A percentile compares a stretch with the other conserved stretches of the same genome.
phyloP scores from a whole-genome alignment of 345 rosid genomes.

The Eucalyptus virginea region DNA sequence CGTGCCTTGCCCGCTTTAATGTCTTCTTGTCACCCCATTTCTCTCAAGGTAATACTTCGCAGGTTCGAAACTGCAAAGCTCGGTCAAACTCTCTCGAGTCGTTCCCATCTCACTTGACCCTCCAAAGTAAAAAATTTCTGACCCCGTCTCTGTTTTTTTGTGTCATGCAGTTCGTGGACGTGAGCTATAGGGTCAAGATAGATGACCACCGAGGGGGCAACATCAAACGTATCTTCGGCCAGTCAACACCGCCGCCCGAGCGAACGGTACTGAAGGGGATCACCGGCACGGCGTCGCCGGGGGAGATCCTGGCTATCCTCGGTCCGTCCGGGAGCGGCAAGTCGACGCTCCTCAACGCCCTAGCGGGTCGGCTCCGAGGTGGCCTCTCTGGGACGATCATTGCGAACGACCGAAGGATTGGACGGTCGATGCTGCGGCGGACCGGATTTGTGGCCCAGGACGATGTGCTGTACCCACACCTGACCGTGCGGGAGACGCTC shows the following conservation, averaged over 20 bases:
- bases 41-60: slow-evolving; percentile 49
- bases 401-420: slow-evolving; percentile 34
- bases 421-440: slow-evolving; percentile 37
- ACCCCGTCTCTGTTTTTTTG: not conserved
- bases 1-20: slow-evolving; percentile 33
- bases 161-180: slow-evolving; percentile 61
- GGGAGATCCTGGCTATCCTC: slow-evolving; percentile 80
- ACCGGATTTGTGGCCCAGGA: slow-evolving; percentile 93
- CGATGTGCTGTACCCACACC: slow-evolving; percentile 74
- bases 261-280: slow-evolving; percentile 51
- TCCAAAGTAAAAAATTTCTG: not conserved
- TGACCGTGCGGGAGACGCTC: slow-evolving; percentile 86
- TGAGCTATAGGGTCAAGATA: slow-evolving; percentile 42
- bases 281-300: slow-evolving; percentile 74
- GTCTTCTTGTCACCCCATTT: slow-evolving; percentile 57
- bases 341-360: slow-evolving; percentile 70
- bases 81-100: not conserved
- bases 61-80: not conserved
- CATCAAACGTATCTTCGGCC: slow-evolving; percentile 18
- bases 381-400: slow-evolving; percentile 60
- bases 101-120: not conserved
- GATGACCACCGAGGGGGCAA: slow-evolving; percentile 8
- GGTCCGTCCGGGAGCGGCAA: slow-evolving; percentile 99
- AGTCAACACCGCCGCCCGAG: slow-evolving; percentile 12
- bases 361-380: slow-evolving; percentile 57